Base-by-base conservation (phyloP, 805 yeast species). In the Candida loeiensis region DNA sequence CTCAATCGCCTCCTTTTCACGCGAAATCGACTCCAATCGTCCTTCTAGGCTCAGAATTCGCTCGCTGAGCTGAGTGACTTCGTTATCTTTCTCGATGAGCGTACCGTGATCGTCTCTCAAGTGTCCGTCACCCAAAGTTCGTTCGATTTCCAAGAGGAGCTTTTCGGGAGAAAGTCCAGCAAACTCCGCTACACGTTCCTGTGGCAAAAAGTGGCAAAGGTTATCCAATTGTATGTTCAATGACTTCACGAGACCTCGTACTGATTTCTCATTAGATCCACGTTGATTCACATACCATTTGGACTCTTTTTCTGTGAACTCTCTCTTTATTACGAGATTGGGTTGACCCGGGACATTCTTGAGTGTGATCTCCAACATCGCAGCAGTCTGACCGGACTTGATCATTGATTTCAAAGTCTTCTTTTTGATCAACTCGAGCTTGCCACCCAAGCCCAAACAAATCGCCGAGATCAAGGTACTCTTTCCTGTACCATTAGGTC, bases 401-500 rank as follows among this genome's bases (percentile, higher is more conserved):
- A 93, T 82, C 65, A 86, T 87, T 17, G 80, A 81, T 30, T 73
- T 77, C 65, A 77, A 59, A 55, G 77, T 56, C 69, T 83, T 67
- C 75, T 85, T 63, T 3, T 93, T 95, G 43, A 90, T 74, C 31
- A 79, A 65, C 28, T 77, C 85, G 16, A 85, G 74, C 53, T 76
- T 79, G 1, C 97, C 98, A 1, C 83, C 91, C 13, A 93, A 64
- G 0, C 96, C 95, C 24, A 93, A 68, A 55, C 95, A 91, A 1
- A 91, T 77, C 0, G 96, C 98, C 45, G 96, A 86, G 3, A 93
- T 90, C 52, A 93, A 77, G 0, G 98, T 88, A 27, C 93, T 82
- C 54, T 93, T 93, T 5, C 99, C 99, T 0, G 95, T 78, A 25
- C 99, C 99, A 58, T 93, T 93, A 9, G 97, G 97, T 0, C 97